These are phyloP conservation scores for Beauveria rudraprayagi DNA, from an alignment of 2,329 filamentous ascomycete species.

Conservation along the genomic window DNA sequence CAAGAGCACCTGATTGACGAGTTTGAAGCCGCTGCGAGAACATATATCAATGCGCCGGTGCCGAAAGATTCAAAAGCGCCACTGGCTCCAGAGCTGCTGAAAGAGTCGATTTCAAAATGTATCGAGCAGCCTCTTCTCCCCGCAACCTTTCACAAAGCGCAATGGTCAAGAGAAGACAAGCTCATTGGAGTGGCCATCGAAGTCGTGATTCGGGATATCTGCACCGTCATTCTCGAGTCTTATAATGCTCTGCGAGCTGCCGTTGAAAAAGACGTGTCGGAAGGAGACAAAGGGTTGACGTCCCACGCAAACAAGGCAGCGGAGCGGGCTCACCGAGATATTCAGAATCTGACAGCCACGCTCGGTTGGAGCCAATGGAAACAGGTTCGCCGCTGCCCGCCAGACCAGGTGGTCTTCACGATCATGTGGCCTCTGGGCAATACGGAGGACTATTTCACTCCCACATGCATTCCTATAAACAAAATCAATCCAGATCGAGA, in stretches of 20 bases:
- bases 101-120: neutral
- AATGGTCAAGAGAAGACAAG: slow-evolving; percentile 8
- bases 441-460: slow-evolving; percentile 41
- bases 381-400: slow-evolving; percentile 42
- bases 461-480: slow-evolving; percentile 23
- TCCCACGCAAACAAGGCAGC: slow-evolving; percentile 14
- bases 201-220: slow-evolving; percentile 10
- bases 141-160: neutral
- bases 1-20: slow-evolving; percentile 25
- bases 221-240: slow-evolving; percentile 8
- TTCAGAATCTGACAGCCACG: slow-evolving; percentile 33
- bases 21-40: slow-evolving; percentile 31
- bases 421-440: slow-evolving; percentile 56
- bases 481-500: neutral
- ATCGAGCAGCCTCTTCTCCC: neutral
- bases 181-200: slow-evolving; percentile 11
- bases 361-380: slow-evolving; percentile 56
- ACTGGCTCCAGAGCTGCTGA: neutral
- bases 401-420: slow-evolving; percentile 50
- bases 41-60: slow-evolving; percentile 34
- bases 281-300: neutral
- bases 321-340: slow-evolving; percentile 13
- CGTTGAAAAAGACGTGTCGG: neutral
- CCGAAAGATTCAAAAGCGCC: slow-evolving; percentile 6
- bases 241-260: slow-evolving; percentile 2